Evolutionary conservation across 257 asterid genomes (phyloP), one percentile per base, ranked within the genome.

Genomic region (Solanum lycopersicoides): DNA sequence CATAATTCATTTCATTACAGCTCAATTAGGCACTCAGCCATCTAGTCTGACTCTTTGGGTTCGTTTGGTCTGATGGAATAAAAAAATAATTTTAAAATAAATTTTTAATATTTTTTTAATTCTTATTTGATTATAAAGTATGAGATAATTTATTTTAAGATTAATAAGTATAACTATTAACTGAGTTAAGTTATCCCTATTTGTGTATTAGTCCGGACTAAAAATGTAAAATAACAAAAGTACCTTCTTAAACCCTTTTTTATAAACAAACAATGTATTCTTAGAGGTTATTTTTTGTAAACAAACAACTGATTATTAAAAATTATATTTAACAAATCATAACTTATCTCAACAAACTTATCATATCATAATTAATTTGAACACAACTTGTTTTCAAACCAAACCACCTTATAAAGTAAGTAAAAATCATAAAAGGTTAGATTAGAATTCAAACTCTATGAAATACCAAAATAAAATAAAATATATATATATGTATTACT

Each of bases 41-140:
- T 60, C 0, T 60, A 60, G 69, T 23, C 14, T 0, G 60, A 50
- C 59, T 14, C 7, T 2, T 2, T 0, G 47, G 47, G 47, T 42
- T 0, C 2, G 50, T 14, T 37, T 37, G 50, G 14, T 45, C 5
- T 12, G 63, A 18, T 0, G 0, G 63, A 53, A 16, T 6, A 18
- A 18, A 16, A 6, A 0, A 18, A 53, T 53, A 53, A 53, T 53
- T 0, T 18, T 53, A n/a, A 18, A 10, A 53, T 0, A 16, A 53
- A 10, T 53, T 53, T 53, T 53, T 53, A 53, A 53, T 18, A 53
- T 16, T 18, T 0, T 8, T 53, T 0, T 15, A 0, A 16, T 16
- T 0, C 6, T 16, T 53, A 0, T 53, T 53, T 16, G 63, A n/a
- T 53, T 53, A 53, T 0, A 18, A 53, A 6, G n/a, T 53, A 0